A percentile compares a stretch with the other conserved stretches of the same genome.
phyloP scores from a whole-genome alignment of 192 early-diverging fungal genomes.

The Helicostylum pulchrum region DNA sequence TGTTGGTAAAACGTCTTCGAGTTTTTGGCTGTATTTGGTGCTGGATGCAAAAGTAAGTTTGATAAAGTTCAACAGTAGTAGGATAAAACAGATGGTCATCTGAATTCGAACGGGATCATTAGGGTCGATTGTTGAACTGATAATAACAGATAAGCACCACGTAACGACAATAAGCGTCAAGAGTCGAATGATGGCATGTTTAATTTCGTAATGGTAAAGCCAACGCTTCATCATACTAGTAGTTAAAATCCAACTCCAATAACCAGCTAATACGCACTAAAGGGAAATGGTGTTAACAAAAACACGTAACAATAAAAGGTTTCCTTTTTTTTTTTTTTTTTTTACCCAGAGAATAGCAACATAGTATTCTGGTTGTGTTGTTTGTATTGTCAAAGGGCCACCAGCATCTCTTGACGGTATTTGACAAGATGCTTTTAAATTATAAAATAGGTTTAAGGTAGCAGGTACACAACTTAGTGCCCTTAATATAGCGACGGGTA shows the following conservation, averaged over 20 bases:
- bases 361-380: constrained; percentile 37
- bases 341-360: constrained; percentile 44
- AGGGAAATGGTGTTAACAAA: not conserved
- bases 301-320: not conserved
- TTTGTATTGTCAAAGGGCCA: constrained; percentile 28
- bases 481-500: constrained; percentile 2
- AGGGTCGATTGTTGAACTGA: constrained; percentile 42
- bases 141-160: constrained; percentile 50
- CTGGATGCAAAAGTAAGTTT: constrained; percentile 32
- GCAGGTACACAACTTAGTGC: constrained; percentile 41
- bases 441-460: constrained; percentile 25
- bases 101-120: constrained; percentile 51
- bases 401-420: constrained; percentile 31
- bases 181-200: constrained; percentile 48
- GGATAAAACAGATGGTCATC: constrained; percentile 48
- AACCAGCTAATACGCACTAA: constrained; percentile 55
- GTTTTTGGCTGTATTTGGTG: constrained; percentile 37
- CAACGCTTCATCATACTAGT: constrained; percentile 56
- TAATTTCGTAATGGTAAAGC: constrained; percentile 57
- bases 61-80: constrained; percentile 39
- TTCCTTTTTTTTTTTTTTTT: not conserved
- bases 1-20: constrained; percentile 24
- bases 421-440: constrained; percentile 20
- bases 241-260: constrained; percentile 55
- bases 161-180: constrained; percentile 50